Evolutionary conservation across 176 grass and related monocot genomes (phyloP), one percentile per base, ranked within the genome.

Genomic region (Bromus sterilis): DNA sequence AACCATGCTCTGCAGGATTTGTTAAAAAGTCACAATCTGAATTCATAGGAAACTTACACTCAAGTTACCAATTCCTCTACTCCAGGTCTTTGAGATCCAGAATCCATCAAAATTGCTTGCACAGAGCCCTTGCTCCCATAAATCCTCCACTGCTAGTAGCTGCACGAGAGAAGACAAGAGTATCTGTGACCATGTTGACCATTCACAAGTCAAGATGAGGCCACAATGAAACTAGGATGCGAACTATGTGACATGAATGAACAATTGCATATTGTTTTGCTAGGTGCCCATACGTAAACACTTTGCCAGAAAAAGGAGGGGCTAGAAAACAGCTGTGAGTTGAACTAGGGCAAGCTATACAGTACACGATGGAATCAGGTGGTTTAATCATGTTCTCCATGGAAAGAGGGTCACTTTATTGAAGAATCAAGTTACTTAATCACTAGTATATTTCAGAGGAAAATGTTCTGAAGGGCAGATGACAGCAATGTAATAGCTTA

Each of bases 101-200:
- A 69, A 91, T 46, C 88, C 92, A 86, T 98, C 92, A 82, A 81
- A 91, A 80, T 78, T 87, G 73, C 95, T 98, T 15, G 88, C 92
- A 87, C 92, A 98, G 73, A 98, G 87, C 35, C 95, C 95, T 63
- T 91, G 75, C 86, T 86, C 33, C 89, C 91, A 97, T 71, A 94
- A 94, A 76, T 65, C 73, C 66, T 94, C 66, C 25, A 90, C 89
- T 80, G 91, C 87, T 53, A 75, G 63, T 66, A 97, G 80, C 91
- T 97, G 86, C 87, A 88, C 23, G 32, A 80, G 14, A 81, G 55
- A 79, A 74, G 68, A 55, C 74, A 66, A 56, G 14, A 86, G 56
- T 48, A 64, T 57, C 18, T 21, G 16, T 65, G 32, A 63, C 51
- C 49, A 49, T 37, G 43, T 43, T 31, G 26, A 29, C 37, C 26